These are phyloP conservation scores for Arctium lappa DNA, from an alignment of 129 eudicot genomes.

Conservation along the genomic window DNA sequence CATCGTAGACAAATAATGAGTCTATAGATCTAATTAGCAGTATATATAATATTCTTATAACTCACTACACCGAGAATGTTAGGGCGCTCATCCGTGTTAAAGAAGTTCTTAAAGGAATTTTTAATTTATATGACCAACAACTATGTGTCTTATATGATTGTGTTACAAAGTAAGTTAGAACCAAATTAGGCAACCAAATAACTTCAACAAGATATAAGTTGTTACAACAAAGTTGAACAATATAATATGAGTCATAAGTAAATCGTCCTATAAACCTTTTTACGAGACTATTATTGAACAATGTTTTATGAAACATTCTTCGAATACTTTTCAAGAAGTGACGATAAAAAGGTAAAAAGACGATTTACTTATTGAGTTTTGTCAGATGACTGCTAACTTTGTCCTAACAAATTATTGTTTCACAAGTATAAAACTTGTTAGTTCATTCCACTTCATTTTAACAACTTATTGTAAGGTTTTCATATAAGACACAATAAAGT, in stretches of 20 bases:
- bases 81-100: background rate
- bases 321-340: background rate
- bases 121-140: no score
- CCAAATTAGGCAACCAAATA: background rate
- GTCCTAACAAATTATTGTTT: background rate
- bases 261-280: no score
- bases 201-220: background rate
- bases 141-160: background rate
- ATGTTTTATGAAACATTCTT: background rate
- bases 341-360: no score
- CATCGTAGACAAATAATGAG: background rate
- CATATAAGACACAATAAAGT: no score
- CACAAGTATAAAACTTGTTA: background rate
- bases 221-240: background rate
- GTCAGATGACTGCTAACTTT: background rate
- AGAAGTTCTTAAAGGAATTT: no score
- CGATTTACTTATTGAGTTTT: background rate
- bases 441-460: background rate
- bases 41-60: background rate
- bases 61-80: background rate
- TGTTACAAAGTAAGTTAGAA: background rate
- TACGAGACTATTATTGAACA: no score
- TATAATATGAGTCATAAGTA: no score
- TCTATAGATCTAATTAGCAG: background rate
- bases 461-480: background rate